Conservation (phyloP, 306 rosid genomes). For the Medicago arabica region DNA sequence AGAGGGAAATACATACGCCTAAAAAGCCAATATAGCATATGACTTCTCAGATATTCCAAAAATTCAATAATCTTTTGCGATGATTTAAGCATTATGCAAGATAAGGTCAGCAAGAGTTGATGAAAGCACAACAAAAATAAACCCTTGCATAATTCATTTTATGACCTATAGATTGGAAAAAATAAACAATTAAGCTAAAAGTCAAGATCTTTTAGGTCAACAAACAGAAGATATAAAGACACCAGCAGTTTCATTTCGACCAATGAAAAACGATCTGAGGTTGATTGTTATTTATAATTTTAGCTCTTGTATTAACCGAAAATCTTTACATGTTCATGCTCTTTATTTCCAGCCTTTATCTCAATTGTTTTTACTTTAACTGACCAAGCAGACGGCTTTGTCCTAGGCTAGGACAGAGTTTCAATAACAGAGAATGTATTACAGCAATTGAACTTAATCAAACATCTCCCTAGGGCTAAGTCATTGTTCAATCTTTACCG, state of each 20-base stretch:
- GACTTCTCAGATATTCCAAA: neutral
- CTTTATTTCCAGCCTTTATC: slow-evolving; percentile 1
- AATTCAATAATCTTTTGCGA: slow-evolving; percentile 23
- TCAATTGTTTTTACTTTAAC: neutral
- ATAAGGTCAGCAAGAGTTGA: slow-evolving; percentile 5
- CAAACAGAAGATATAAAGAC: slow-evolving; percentile 9
- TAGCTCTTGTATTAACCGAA: neutral
- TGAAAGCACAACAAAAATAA: neutral
- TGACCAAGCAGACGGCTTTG: neutral
- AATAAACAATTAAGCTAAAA: neutral
- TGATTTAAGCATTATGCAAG: neutral
- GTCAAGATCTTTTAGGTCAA: neutral
- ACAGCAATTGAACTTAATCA: slow-evolving; percentile 21
- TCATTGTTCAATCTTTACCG: neutral
- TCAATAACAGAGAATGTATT: neutral
- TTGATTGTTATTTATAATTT: neutral
- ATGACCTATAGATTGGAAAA: neutral
- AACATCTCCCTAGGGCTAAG: slow-evolving; percentile 19
- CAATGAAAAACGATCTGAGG: neutral
- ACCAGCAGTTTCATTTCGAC: slow-evolving; percentile 28
- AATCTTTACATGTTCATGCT: neutral
- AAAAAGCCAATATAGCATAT: slow-evolving; percentile 2
- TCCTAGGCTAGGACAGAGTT: slow-evolving; percentile 39
- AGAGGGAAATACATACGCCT: slow-evolving; percentile 1
- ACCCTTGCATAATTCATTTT: slow-evolving; percentile 28